Percentiles rank a stretch among this genome's conserved stretches.
Conservation (phyloP, 139 green algal species). For the Tetradesmus lagerheimii region DNA sequence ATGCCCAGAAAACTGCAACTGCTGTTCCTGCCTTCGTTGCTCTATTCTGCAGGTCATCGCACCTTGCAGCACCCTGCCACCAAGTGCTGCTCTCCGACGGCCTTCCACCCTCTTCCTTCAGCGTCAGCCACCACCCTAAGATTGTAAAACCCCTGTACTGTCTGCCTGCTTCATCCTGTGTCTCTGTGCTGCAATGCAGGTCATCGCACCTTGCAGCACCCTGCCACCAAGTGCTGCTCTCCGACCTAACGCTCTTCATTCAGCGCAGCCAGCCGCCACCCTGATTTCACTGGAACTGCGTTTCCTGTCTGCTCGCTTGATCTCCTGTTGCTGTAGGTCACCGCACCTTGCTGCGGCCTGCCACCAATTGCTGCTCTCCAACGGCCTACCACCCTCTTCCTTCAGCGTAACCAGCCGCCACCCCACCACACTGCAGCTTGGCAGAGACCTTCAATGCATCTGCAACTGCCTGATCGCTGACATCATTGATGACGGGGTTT, state of each 20-base stretch:
- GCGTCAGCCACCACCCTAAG: too few species aligned
- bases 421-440: neutral
- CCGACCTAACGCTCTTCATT: neutral
- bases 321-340: neutral
- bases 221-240: neutral
- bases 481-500: constrained; percentile 20
- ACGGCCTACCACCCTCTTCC: neutral
- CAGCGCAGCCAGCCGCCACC: neutral
- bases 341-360: constrained; percentile 14
- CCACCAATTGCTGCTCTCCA: neutral
- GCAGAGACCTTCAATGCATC: neutral
- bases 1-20: too few species aligned
- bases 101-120: too few species aligned
- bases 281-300: neutral
- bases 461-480: constrained; percentile 39
- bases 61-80: neutral
- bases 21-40: too few species aligned
- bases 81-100: neutral
- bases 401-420: neutral
- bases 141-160: too few species aligned
- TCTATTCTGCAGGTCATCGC: too few species aligned
- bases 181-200: neutral
- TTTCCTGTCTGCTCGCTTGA: neutral
- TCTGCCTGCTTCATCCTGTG: neutral
- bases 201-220: neutral